phyloP scores from a whole-genome alignment of 2,329 filamentous ascomycete genomes.

The Drechmeria coniospora region DNA sequence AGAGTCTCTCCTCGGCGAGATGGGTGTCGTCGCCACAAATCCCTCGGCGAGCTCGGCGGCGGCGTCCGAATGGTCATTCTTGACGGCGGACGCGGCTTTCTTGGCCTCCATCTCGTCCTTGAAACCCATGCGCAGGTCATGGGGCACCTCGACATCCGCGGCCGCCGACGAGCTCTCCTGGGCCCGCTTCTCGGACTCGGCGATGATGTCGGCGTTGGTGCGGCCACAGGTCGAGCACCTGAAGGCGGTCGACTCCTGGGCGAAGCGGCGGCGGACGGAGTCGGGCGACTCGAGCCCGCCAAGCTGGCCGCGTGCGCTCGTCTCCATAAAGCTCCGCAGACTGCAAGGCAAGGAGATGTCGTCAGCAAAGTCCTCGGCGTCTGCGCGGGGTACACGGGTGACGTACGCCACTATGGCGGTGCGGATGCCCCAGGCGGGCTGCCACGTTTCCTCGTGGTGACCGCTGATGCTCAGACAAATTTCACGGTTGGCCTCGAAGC shows the following conservation, averaged over 20 bases:
- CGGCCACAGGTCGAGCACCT: slow-evolving; percentile 55
- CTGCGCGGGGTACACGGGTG: neutral
- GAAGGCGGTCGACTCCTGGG: slow-evolving; percentile 49
- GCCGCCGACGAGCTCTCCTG: slow-evolving; percentile 17
- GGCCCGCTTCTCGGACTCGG: slow-evolving; percentile 48
- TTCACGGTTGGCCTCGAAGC: slow-evolving; percentile 92
- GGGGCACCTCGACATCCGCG: slow-evolving; percentile 32
- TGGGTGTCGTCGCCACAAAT: slow-evolving; percentile 35
- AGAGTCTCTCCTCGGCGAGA: neutral
- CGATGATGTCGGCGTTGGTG: slow-evolving; percentile 59
- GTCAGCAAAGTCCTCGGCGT: neutral
- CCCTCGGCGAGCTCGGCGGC: slow-evolving; percentile 31
- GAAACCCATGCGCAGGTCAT: slow-evolving; percentile 51
- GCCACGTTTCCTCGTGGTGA: slow-evolving; percentile 97
- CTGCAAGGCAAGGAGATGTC: slow-evolving; percentile 9
- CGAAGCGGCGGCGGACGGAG: slow-evolving; percentile 51
- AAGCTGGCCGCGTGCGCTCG: slow-evolving; percentile 71
- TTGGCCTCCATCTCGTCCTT: slow-evolving; percentile 50
- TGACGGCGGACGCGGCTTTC: slow-evolving; percentile 1
- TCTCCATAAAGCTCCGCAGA: slow-evolving; percentile 85
- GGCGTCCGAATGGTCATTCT: slow-evolving; percentile 23
- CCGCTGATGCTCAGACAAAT: slow-evolving; percentile 90
- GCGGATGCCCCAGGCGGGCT: slow-evolving; percentile 91
- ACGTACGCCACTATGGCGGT: slow-evolving; percentile 58
- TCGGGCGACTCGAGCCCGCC: slow-evolving; percentile 71